phyloP scores from a whole-genome alignment of 176 grass and related monocot species.

The Oryza rufipogon region DNA sequence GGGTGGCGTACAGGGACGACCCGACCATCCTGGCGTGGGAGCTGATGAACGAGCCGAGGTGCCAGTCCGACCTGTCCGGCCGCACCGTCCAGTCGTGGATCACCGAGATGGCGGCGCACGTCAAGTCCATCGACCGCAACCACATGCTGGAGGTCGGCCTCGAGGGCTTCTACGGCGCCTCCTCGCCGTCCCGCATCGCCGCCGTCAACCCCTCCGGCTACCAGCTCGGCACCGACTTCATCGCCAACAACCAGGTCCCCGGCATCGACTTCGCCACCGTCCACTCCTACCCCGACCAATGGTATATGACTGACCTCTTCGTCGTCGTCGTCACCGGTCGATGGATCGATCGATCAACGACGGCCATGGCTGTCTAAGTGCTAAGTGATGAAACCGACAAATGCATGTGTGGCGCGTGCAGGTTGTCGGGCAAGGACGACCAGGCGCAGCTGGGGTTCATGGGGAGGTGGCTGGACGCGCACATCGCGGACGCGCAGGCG shows the following conservation, averaged over 20 bases:
- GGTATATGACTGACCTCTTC: slow-evolving; percentile 28
- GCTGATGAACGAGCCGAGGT: slow-evolving; percentile 98
- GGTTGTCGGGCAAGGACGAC: slow-evolving; percentile 56
- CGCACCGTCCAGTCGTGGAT: slow-evolving; percentile 80
- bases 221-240: slow-evolving; percentile 92
- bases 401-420: background rate
- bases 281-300: slow-evolving; percentile 97
- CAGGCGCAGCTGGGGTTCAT: slow-evolving; percentile 67
- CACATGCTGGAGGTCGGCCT: slow-evolving; percentile 93
- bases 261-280: slow-evolving; percentile 93
- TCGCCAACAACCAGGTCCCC: slow-evolving; percentile 72
- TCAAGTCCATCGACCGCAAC: slow-evolving; percentile 80
- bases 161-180: slow-evolving; percentile 86
- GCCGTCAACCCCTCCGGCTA: slow-evolving; percentile 58
- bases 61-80: slow-evolving; percentile 83
- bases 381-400: too few relatives aligned
- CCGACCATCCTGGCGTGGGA: slow-evolving; percentile 96
- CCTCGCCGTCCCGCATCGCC: slow-evolving; percentile 26
- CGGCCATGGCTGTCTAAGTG: too few relatives aligned
- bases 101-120: slow-evolving; percentile 84
- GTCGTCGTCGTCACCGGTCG: too few relatives aligned
- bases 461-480: slow-evolving; percentile 69
- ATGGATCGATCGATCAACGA: too few relatives aligned
- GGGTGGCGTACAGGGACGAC: slow-evolving; percentile 89
- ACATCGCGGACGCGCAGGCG: slow-evolving; percentile 62